Evolutionary conservation across 495 filamentous ascomycete species (phyloP), one percentile per base, ranked within the genome.

Genomic region (Podospora pseudocomata): DNA sequence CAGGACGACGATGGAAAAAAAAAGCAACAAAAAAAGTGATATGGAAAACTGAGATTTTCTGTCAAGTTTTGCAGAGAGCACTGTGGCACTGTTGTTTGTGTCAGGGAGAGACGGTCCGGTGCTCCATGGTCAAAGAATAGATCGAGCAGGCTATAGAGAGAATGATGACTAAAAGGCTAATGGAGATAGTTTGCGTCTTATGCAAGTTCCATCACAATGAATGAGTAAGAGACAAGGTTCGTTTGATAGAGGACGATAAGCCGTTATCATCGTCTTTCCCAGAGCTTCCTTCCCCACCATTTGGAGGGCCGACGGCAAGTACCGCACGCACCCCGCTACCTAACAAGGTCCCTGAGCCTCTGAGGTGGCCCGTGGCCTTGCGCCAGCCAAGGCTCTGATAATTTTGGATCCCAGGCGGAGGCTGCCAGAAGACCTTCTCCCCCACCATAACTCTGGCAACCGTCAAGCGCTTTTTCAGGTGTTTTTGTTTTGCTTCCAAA

Each of bases 381-480:
- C 13, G 39, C 23, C 23, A 49, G 39, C 39, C 39, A 49, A 49
- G 39, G 39, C 39, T 18, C 39, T 49, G 39, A 49, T 49, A 49
- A 49, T 49, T 49, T 49, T 49, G 39, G 39, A 49, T 16, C 28
- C 56, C 34, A 49, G 61, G 70, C 66, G 32, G 49, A 49, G 61
- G 67, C 66, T 53, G 49, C 54, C 20, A 13, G 65, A 72, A 13
- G 65, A 72, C 65, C 44, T 28, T 5, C 27, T 9, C 54, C 65
- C 59, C 67, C 68, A 67, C 68, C 65, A 66, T 63, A 65, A 62
- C 70, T 70, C 68, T 60, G 19, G 68, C 68, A 70, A 70, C 68
- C 68, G 23, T 20, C n/a, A 62, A n/a, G 18, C 60, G 28, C 67
- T 65, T 67, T 69, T 71, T 60, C 34, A 39, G 32, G 67, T 75